These are phyloP conservation scores for Phialophora chinensis DNA, from an alignment of 2,329 filamentous ascomycete genomes.

Conservation along the genomic window DNA sequence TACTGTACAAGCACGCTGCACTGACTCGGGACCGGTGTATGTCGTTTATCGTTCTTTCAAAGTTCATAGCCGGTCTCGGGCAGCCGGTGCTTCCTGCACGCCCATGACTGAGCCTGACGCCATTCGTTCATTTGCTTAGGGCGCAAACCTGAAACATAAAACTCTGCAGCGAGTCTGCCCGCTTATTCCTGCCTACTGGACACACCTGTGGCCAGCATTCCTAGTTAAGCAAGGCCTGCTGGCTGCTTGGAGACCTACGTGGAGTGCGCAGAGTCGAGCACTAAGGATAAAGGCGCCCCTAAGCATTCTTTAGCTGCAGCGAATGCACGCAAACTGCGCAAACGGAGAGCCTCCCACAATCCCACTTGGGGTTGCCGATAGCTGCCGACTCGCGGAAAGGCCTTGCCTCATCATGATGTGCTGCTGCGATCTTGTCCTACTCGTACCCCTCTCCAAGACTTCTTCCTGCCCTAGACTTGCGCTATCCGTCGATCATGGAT, in stretches of 20 bases:
- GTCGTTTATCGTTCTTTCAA: neutral
- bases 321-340: constrained; percentile 4
- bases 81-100: constrained; percentile 7
- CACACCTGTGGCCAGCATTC: constrained; percentile 1
- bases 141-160: constrained; percentile 18
- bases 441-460: constrained; percentile 13
- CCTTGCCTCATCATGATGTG: constrained; percentile 24
- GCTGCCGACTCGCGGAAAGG: constrained; percentile 13
- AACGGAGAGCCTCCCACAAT: constrained; percentile 1
- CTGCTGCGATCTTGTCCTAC: constrained; percentile 12
- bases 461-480: constrained; percentile 17
- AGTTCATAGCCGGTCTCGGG: neutral
- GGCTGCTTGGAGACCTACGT: constrained; percentile 13
- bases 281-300: constrained; percentile 11
- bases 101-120: constrained; percentile 4
- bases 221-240: constrained; percentile 13
- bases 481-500: constrained; percentile 34
- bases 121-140: constrained; percentile 13
- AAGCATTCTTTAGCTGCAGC: constrained; percentile 31
- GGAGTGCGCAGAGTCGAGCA: constrained; percentile 20
- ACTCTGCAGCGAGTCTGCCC: constrained; percentile 12
- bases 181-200: constrained; percentile 9
- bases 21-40: neutral
- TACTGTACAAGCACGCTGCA: neutral
- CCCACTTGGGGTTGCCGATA: constrained; percentile 11